Evolutionary conservation across 306 rosid genomes (phyloP), one percentile per base, ranked within the genome.

Genomic region (Inga laurina): DNA sequence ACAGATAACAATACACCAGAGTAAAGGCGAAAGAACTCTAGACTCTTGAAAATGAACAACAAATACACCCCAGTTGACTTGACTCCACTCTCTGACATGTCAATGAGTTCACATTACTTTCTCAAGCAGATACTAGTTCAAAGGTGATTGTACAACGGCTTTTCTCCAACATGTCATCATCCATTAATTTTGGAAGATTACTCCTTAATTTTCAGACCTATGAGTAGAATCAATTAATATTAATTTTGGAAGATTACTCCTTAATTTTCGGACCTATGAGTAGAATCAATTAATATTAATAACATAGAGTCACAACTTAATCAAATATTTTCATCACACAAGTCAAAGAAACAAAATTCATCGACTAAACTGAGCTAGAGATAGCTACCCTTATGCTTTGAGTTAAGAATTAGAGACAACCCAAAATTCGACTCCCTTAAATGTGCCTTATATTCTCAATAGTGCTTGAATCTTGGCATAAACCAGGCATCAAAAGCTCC

Each of bases 321-420:
- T 70, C 45, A 54, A n/a, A 34, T 12, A 8, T 46, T 86, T 83
- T 69, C 75, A 80, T 52, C 70, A 74, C 39, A 24, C 3, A 14
- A 74, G 79, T 73, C 70, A 78, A 39, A 71, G 4, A 62, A 19
- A 11, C 34, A 32, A 21, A 44, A 54, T 24, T 72, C 77, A 3
- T 64, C 45, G 75, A 67, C 71, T 73, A 72, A 76, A 77, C 62
- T 8, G 72, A 73, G 67, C 67, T 39, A 72, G 39, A 51, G 18
- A 66, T 62, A 80, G 76, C 70, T 10, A 62, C 48, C 43, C 32
- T 83, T 77, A 67, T 46, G 49, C 44, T 72, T 21, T 7, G 10
- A 71, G 59, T 34, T 6, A 64, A 76, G 71, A 22, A 66, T 9
- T 3, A 57, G 21, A 83, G 21, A 39, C 10, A 77, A 45, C 49